A percentile compares a stretch with the other conserved stretches of the same genome.
Evolutionary conservation across 768 basidiomycete genomes (phyloP).

Genomic region (Suillus variegatus): DNA sequence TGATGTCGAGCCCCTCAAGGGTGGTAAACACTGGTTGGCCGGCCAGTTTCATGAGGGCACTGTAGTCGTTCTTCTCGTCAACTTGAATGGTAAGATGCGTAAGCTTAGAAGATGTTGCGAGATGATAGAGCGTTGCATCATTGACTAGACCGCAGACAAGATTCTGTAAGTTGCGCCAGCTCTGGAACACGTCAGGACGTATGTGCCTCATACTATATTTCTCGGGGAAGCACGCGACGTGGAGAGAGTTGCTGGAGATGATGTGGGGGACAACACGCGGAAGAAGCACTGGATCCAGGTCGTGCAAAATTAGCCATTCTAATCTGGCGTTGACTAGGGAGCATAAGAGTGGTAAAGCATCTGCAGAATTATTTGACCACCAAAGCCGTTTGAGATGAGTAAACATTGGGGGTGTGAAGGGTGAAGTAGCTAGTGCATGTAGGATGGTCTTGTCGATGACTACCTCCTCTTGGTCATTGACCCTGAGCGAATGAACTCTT

Average conservation of each 20-base stretch:
- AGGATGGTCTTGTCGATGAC: neutral
- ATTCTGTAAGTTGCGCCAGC: neutral
- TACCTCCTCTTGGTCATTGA: conserved; percentile 3
- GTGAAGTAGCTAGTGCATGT: neutral
- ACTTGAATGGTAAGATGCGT: neutral
- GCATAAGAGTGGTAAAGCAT: conserved; percentile 4
- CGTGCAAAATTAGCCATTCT: conserved; percentile 1
- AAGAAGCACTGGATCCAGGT: neutral
- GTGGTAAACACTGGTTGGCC: neutral
- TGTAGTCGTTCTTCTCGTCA: neutral
- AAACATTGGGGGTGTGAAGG: conserved; percentile 1
- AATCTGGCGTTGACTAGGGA: neutral
- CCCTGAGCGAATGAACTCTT: conserved; percentile 1
- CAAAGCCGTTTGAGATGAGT: conserved; percentile 3
- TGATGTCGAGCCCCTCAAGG: neutral
- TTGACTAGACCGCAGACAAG: conserved; percentile 4
- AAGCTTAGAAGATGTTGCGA: conserved; percentile 1
- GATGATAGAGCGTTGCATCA: conserved; percentile 3
- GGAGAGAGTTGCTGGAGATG: neutral
- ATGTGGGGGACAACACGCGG: neutral
- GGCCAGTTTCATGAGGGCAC: neutral
- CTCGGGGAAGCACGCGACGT: neutral
- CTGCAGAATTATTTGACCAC: conserved; percentile 5
- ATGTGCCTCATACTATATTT: conserved; percentile 3
- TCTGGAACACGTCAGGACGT: conserved; percentile 2